Base-by-base conservation (phyloP, 1,284 basidiomycete species). In the Boletellus dicymbophilus region DNA sequence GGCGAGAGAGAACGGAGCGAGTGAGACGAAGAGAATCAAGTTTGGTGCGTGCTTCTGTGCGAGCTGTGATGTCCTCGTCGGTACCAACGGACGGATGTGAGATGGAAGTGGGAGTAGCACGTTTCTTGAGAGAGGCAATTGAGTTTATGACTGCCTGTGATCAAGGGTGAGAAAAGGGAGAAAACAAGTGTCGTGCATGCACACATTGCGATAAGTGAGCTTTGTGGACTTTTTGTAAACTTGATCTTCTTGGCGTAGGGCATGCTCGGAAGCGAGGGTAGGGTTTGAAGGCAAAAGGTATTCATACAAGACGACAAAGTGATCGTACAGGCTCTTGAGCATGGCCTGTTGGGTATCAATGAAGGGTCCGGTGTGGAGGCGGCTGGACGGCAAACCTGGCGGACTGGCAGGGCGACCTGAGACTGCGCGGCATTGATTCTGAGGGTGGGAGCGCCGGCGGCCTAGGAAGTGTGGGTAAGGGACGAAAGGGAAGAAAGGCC, bases 21-120 rank as follows among this genome's bases (percentile, higher is more conserved):
- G 84, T 82, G 44, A 94, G 71, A n/a, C 69, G 73, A 7, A 90
- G 73, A 5, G 79, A 69, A 27, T 80, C 67, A 4, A 85, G 68
- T 23, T 81, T 74, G 53, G 85, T 86, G 33, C 77, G 78, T 10
- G 78, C 74, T 56, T 86, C 85, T 27, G 70, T 70, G 16, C 85
- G 84, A 13, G 75, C 73, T 11, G 74, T 71, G 27, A 90, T 71
- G 15, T 91, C 83, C 11, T 71, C 78, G 48, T 93, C 82, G 0
- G 93, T 95, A 4, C 95, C 94, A 23, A 95, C 81, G 4, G 91
- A 94, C 1, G 82, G 75, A 61, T 93, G 88, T 1, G 77, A 73
- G 20, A 79, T 59, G 1, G 75, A 74, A 42, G 80, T 79, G 2
- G 93, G 92, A 4, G 74, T 64, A 0, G 79, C 65, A 1, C 95